Conservation (phyloP, 169 alveolate species). For the Amoebophrya sp. region DNA sequence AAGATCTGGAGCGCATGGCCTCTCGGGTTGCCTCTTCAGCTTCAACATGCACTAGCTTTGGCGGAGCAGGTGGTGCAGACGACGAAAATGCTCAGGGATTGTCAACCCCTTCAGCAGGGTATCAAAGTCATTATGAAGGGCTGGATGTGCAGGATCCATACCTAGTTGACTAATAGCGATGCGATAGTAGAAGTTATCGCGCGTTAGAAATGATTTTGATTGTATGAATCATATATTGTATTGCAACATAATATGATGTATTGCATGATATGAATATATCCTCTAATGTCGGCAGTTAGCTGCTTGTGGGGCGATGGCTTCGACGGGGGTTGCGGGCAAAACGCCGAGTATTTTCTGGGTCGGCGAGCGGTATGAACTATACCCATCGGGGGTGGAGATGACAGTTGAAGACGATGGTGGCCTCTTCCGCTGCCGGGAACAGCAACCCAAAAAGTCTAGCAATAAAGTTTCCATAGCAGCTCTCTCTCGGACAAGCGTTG, state of each 20-base stretch:
- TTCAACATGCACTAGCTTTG: too few species aligned
- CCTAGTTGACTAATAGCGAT: too few species aligned
- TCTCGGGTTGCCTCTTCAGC: too few species aligned
- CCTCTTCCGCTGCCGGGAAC: neutral
- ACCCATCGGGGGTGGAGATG: slow-evolving; percentile 34
- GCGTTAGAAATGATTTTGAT: neutral
- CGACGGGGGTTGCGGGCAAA: neutral
- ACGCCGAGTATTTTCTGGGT: neutral
- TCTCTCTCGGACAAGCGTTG: neutral
- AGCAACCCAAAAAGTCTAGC: neutral
- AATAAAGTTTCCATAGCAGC: neutral
- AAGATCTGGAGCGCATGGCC: too few species aligned
- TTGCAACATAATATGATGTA: neutral
- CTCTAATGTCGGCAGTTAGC: neutral
- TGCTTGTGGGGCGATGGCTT: neutral
- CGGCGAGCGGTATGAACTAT: neutral
- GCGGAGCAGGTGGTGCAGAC: too few species aligned
- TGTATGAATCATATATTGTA: neutral
- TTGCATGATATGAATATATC: neutral
- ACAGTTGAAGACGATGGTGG: slow-evolving; percentile 48
- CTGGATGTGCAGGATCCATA: too few species aligned
- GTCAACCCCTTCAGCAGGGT: too few species aligned
- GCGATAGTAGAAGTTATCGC: neutral
- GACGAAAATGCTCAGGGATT: too few species aligned
- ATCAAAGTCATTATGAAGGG: too few species aligned